Percentiles rank a stretch among this genome's conserved stretches.
These are phyloP conservation scores for Colletotrichum sp. DNA, from an alignment of 2,329 filamentous ascomycete genomes.

Conservation along the genomic window DNA sequence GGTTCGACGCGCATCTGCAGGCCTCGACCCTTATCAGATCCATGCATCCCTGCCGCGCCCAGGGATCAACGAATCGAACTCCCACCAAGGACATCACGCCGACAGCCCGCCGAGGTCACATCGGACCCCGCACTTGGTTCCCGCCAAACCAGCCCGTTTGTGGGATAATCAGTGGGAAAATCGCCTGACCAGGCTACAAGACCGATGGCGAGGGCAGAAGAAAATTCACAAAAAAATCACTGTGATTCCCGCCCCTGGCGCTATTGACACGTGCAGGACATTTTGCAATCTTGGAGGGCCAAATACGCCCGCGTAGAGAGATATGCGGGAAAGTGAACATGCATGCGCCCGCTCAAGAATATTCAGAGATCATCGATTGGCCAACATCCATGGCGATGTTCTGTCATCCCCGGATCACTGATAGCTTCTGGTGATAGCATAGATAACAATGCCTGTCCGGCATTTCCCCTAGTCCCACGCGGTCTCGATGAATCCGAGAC, in stretches of 20 bases:
- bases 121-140: constrained; percentile 6
- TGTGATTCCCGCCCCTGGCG: neutral
- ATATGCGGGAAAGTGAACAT: neutral
- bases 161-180: neutral
- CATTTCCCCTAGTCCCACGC: neutral
- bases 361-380: neutral
- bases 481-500: neutral
- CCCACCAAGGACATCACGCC: neutral
- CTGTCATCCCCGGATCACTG: neutral
- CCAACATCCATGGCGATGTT: neutral
- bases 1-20: neutral
- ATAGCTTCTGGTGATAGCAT: constrained; percentile 3
- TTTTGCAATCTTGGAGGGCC: neutral
- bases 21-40: constrained; percentile 12
- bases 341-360: neutral
- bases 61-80: neutral
- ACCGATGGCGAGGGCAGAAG: neutral
- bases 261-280: neutral
- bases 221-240: neutral
- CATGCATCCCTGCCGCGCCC: neutral
- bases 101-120: constrained; percentile 3
- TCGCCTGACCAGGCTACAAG: neutral
- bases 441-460: neutral
- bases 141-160: neutral
- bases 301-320: neutral